Conservation (phyloP, 257 asterid genomes). For the Solanum ossicruentum region DNA sequence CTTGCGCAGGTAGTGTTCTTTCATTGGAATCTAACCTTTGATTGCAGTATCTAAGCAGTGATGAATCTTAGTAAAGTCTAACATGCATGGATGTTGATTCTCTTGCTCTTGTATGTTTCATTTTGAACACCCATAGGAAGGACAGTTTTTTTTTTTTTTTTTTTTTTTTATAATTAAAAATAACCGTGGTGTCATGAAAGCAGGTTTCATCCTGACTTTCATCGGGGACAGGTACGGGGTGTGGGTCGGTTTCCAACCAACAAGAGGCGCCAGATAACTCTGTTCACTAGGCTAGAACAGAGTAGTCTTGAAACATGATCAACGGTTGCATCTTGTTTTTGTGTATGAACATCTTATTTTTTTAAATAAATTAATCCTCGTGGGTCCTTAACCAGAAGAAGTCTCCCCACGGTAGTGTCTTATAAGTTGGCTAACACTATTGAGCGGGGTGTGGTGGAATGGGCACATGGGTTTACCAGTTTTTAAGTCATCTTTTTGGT, state of each 20-base stretch:
- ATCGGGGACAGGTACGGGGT: too few relatives aligned
- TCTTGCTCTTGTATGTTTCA: not conserved
- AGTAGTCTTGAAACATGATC: not conserved
- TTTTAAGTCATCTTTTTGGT: not conserved
- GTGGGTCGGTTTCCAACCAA: not conserved
- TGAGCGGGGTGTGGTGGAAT: not conserved
- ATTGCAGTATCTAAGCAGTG: not conserved
- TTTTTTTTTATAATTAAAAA: too few relatives aligned
- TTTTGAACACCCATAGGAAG: not conserved
- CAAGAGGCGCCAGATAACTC: not conserved
- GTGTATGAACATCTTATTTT: not conserved
- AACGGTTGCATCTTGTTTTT: not conserved
- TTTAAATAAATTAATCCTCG: not conserved
- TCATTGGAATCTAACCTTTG: not conserved
- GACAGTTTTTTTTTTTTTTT: too few relatives aligned
- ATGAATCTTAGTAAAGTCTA: not conserved
- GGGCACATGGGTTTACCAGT: not conserved
- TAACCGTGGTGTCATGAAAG: not conserved
- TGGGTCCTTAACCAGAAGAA: not conserved
- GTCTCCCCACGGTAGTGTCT: not conserved
- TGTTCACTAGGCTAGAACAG: not conserved
- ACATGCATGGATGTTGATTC: not conserved
- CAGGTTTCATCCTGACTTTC: too few relatives aligned
- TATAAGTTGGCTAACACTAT: not conserved
- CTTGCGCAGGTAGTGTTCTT: conserved; percentile 69